phyloP scores from a whole-genome alignment of 352 stramenopile genomes.

The Pseudoperonospora humuli region DNA sequence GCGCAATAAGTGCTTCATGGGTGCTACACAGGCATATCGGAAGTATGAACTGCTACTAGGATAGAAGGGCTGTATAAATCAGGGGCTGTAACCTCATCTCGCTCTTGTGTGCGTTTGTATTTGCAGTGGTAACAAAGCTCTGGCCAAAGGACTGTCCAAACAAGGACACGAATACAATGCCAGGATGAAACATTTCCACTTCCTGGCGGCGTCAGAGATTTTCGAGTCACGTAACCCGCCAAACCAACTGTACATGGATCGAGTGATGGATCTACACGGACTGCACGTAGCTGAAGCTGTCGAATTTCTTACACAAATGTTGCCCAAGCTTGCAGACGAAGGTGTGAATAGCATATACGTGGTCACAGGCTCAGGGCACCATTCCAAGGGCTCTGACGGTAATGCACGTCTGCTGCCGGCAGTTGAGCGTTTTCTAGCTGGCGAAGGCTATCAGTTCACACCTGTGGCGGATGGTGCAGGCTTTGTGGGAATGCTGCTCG shows the following conservation, averaged over 20 bases:
- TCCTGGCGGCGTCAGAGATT: constrained; percentile 60
- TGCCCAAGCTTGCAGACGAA: constrained; percentile 62
- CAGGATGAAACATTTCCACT: constrained; percentile 83
- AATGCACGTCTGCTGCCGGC: constrained; percentile 67
- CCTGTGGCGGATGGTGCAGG: constrained; percentile 61
- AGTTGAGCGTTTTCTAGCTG: constrained; percentile 68
- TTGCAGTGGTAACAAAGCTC: constrained; percentile 57
- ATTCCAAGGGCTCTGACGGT: constrained; percentile 59
- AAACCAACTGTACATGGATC: constrained; percentile 68
- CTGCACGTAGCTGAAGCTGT: constrained; percentile 75
- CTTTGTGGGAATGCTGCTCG: constrained; percentile 79
- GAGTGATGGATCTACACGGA: constrained; percentile 77
- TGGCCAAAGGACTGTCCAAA: constrained; percentile 62
- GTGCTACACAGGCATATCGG: constrained; percentile 72
- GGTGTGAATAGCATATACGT: constrained; percentile 70
- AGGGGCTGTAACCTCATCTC: constrained; percentile 5
- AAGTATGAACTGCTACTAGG: constrained; percentile 32
- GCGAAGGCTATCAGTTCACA: constrained; percentile 68
- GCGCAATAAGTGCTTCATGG: constrained; percentile 85
- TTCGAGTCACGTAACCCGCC: constrained; percentile 74
- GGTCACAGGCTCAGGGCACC: constrained; percentile 75
- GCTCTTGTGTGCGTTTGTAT: constrained; percentile 12
- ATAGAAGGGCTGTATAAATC: too few species aligned
- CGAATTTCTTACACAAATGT: constrained; percentile 65
- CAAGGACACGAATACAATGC: constrained; percentile 76